Evolutionary conservation across 768 basidiomycete genomes (phyloP), one percentile per base, ranked within the genome.

Genomic region (Saitozyma sp.): DNA sequence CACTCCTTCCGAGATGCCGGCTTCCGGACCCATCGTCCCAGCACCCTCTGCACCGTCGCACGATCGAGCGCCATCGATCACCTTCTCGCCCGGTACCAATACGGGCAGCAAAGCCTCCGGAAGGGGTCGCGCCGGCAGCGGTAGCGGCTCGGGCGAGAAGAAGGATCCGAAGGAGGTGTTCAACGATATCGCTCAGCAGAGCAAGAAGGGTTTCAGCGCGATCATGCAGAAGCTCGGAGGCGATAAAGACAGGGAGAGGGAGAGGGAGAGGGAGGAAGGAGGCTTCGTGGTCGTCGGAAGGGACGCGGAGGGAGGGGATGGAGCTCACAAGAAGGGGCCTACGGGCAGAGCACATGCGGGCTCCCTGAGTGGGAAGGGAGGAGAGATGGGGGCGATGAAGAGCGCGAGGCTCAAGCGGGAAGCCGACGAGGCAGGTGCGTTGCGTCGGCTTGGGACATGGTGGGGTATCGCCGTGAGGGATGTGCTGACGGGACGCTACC

Each of bases 181-280:
- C 71, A 88, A 88, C 11, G 93, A 96, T 80, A 82, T 95, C 40
- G 93, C 92, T 5, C 87, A 89, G 64, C 91, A 93, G 79, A 90
- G 91, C 63, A 95, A 93, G 83, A 88, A 85, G 71, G 90, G 91
- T 67, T 79, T 95, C 14, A 92, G 90, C 69, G 89, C 90, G 62
- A 82, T 94, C 55, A 92, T 91, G 61, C 89, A 88, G 9, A 87
- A 92, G 73, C 82, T 94, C 58, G 91, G 80, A 9, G 78, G 69
- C 0, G 77, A 76, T 51, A 73, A 69, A 61, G 71, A 70, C 53
- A 64, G 63, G 13, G 63, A 71, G 41, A 69, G 69, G 20, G 65
- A 71, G 42, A 66, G 67, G n/a, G 71, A 91, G 77, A 74, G 63
- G 52, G 89, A 90, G 77, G 86, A 87, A 60, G 85, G 84, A 8